Evolutionary conservation across 2,329 filamentous ascomycete genomes (phyloP).

Genomic region (Dryadomyces quercus-mongolicae): DNA sequence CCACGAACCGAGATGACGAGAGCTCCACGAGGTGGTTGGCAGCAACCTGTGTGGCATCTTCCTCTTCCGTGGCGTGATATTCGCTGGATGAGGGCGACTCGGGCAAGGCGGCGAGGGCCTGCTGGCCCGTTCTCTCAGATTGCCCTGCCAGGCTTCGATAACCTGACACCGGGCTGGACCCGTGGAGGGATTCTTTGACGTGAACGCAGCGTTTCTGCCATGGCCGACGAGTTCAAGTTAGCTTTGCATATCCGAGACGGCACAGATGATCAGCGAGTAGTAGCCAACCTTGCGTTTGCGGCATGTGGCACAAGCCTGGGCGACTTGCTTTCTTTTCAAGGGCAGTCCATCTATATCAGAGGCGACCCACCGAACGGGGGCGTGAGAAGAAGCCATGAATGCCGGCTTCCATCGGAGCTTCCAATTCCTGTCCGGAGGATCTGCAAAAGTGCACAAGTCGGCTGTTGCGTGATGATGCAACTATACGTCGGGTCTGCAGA

Average conservation of each 20-base stretch:
- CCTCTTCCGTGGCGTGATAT: conserved; percentile 5
- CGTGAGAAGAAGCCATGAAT: neutral
- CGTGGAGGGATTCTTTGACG: conserved; percentile 15
- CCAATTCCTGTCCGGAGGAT: neutral
- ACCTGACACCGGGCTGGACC: neutral
- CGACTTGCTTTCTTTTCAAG: conserved; percentile 46
- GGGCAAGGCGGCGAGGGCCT: too few relatives aligned
- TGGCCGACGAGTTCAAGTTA: too few relatives aligned
- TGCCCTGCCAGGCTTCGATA: neutral
- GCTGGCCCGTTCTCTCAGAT: neutral
- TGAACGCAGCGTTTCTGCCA: conserved; percentile 30
- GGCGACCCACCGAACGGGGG: conserved; percentile 41
- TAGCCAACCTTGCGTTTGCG: conserved; percentile 39
- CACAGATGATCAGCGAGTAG: neutral
- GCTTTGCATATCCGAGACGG: neutral
- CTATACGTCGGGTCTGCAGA: neutral
- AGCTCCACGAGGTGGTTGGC: conserved; percentile 18
- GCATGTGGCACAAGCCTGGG: conserved; percentile 43
- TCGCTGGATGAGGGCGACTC: neutral
- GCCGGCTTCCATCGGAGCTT: neutral
- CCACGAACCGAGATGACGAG: conserved; percentile 37
- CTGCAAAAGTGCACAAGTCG: neutral
- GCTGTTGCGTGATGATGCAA: neutral
- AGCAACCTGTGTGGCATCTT: conserved; percentile 14
- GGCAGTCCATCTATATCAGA: conserved; percentile 41